These are phyloP conservation scores for Gnomoniopsis sp. DNA, from an alignment of 2,329 filamentous ascomycete species.

Conservation along the genomic window DNA sequence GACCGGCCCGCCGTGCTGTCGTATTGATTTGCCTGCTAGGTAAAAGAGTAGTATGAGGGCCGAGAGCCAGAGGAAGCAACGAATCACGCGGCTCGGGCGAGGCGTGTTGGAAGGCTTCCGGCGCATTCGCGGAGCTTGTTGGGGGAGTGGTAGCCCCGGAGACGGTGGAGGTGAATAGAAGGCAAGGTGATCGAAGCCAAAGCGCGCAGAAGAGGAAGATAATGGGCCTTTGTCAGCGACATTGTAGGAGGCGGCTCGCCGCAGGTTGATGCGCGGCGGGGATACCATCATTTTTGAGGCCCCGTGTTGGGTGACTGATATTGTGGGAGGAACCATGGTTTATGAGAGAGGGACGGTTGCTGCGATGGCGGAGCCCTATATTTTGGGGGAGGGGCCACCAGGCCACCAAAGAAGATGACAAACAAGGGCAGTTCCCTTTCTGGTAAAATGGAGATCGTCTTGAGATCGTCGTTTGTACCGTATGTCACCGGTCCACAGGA, in stretches of 20 bases:
- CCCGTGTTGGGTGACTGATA: constrained; percentile 13
- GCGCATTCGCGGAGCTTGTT: constrained; percentile 57
- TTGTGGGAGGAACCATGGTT: constrained; percentile 15
- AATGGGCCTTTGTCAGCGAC: constrained; percentile 49
- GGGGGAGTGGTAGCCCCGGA: constrained; percentile 59
- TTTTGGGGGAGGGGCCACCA: neutral
- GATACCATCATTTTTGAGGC: constrained; percentile 45
- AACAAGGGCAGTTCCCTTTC: neutral
- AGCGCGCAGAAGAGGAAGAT: constrained; percentile 60
- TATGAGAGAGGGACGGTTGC: neutral
- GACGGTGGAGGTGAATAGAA: constrained; percentile 67
- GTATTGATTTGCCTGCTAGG: constrained; percentile 34
- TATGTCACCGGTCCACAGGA: neutral
- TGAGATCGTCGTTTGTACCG: neutral
- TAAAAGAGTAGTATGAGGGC: constrained; percentile 51
- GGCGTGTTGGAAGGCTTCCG: constrained; percentile 58
- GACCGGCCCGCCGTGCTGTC: constrained; percentile 25
- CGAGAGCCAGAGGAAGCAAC: constrained; percentile 51
- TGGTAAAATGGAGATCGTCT: neutral
- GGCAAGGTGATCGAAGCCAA: constrained; percentile 65
- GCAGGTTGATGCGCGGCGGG: constrained; percentile 56
- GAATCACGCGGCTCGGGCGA: constrained; percentile 55
- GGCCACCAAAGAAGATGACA: no score
- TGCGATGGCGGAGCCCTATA: neutral
- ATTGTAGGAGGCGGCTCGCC: constrained; percentile 55